phyloP scores from a whole-genome alignment of 176 grass and related monocot species.

The Bonia amplexicaulis region DNA sequence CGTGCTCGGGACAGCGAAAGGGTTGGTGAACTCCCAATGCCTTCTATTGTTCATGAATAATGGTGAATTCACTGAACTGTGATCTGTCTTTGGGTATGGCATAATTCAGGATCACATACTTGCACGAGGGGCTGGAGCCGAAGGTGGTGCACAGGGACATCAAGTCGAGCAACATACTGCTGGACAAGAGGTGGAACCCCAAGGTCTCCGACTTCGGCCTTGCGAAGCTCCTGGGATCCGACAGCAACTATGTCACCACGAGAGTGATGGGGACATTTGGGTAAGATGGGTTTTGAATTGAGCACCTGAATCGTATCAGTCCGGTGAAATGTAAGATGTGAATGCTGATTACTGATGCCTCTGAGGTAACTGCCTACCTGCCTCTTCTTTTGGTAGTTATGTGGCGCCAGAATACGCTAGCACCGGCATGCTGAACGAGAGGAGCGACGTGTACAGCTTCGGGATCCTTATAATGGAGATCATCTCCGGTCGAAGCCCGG shows the following conservation, averaged over 20 bases:
- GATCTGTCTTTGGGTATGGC: neutral
- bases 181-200: constrained; percentile 73
- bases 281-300: neutral
- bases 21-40: constrained; percentile 21
- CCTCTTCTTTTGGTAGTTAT: constrained; percentile 45
- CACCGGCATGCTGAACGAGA: constrained; percentile 92
- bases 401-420: constrained; percentile 97
- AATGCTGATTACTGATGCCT: neutral
- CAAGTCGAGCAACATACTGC: constrained; percentile 89
- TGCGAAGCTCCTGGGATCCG: constrained; percentile 80
- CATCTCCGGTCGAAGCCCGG: constrained; percentile 81
- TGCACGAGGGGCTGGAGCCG: constrained; percentile 89
- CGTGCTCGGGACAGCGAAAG: constrained; percentile 78
- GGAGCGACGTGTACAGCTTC: constrained; percentile 97
- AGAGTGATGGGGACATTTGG: constrained; percentile 91
- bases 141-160: constrained; percentile 93
- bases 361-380: neutral
- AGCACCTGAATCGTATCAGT: neutral
- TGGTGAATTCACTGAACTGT: neutral
- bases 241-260: constrained; percentile 83
- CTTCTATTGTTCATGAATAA: neutral
- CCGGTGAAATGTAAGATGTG: neutral
- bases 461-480: constrained; percentile 95
- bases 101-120: constrained; percentile 64
- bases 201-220: constrained; percentile 90